Evolutionary conservation across 352 stramenopile genomes (phyloP), one percentile per base, ranked within the genome.

Genomic region (Phytophthora constricta): DNA sequence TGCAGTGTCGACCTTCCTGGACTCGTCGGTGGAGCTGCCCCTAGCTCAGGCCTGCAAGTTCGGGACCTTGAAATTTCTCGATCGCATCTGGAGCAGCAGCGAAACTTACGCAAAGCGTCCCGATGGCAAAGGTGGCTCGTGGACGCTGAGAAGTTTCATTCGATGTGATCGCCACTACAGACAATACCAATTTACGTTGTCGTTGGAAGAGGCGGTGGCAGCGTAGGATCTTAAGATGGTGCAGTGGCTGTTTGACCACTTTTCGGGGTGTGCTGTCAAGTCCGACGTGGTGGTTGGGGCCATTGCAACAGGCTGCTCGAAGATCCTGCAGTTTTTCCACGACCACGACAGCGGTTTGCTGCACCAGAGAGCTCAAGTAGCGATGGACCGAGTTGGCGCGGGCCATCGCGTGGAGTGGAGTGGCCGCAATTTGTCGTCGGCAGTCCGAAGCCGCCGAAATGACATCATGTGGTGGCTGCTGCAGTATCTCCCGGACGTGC

Each of bases 401-500:
- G 50, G 49, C 0, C 20, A 61, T 7, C n/a, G 4, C 4, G 54
- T 49, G n/a, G 42, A 56, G 31, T 68, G 60, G 60, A 34, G 42
- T 19, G 41, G n/a, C 0, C 17, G 25, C 16, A 22, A 54, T 33
- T 48, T 59, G 5, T 33, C 34, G 11, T 43, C 62, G 5, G 65
- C 59, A 10, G 42, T 69, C 4, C 13, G 31, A 31, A 33, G 19
- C 48, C 45, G 50, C n/a, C 60, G 56, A 5, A 59, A 45, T 33
- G 52, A 53, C 10, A 26, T 76, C 26, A 51, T 59, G 46, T 58
- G 62, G 28, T 76, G 68, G 68, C 39, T 72, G 41, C 7, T 48
- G n/a, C 37, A 31, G 5, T 23, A 69, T 25, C 19, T 57, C 47
- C 47, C 48, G 27, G 37, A 57, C 9, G 43, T 28, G 23, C 22